Evolutionary conservation across 169 alveolate species (phyloP).

Genomic region (Amoebophrya sp.): DNA sequence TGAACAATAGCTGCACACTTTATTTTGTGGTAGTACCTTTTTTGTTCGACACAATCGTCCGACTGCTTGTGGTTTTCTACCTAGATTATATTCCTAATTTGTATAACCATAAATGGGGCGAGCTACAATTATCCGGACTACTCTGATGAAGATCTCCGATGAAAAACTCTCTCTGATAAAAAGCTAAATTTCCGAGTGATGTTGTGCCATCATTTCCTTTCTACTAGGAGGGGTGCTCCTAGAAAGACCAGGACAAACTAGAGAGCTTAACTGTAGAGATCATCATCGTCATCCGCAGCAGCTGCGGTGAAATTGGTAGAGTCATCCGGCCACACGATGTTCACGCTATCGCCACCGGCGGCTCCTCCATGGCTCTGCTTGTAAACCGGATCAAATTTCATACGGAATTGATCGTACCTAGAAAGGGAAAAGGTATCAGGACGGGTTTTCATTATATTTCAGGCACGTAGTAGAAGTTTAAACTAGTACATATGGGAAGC

Average conservation of each 20-base stretch:
- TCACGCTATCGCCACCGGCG: slow-evolving; percentile 40
- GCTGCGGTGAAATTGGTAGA: neutral
- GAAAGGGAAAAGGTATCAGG: slow-evolving; percentile 25
- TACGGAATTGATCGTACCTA: slow-evolving; percentile 91
- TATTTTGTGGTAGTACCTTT: too few species aligned
- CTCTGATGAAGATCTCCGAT: too few species aligned
- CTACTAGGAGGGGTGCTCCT: too few species aligned
- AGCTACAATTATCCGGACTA: too few species aligned
- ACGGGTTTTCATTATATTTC: slow-evolving; percentile 34
- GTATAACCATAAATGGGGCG: too few species aligned
- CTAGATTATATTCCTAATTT: too few species aligned
- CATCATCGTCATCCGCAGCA: slow-evolving; percentile 6
- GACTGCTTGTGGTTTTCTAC: too few species aligned
- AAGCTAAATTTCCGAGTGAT: too few species aligned
- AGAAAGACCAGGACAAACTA: neutral
- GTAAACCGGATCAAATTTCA: slow-evolving; percentile 96
- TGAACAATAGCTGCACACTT: too few species aligned
- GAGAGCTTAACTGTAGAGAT: neutral
- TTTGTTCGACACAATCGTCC: too few species aligned
- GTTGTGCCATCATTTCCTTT: too few species aligned
- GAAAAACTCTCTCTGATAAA: too few species aligned
- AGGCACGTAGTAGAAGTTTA: neutral
- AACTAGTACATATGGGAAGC: neutral
- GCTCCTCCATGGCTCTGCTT: slow-evolving; percentile 79
- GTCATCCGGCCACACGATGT: slow-evolving; percentile 18